These are phyloP conservation scores for Lentinula sp. DNA, from an alignment of 768 basidiomycete genomes.

Conservation along the genomic window DNA sequence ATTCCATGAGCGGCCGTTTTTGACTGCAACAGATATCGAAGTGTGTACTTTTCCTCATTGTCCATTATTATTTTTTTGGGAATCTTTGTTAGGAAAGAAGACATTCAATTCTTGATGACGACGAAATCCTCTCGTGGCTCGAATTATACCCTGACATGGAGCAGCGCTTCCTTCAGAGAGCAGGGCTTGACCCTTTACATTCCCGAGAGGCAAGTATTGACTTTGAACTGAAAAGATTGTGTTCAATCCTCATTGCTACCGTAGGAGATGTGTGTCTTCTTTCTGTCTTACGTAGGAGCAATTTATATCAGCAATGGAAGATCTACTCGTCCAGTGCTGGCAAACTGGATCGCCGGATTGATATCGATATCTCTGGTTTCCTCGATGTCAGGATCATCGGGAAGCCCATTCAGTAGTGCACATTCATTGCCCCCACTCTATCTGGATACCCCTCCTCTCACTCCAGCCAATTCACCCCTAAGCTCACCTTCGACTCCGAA, in stretches of 20 bases:
- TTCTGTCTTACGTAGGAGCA: not conserved
- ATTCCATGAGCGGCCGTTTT: not conserved
- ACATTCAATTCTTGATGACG: not conserved
- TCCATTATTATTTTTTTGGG: not conserved
- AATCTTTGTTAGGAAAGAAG: not conserved
- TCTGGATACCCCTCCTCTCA: not conserved
- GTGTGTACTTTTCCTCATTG: not conserved
- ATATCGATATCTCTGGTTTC: not conserved
- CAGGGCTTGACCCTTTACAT: not conserved
- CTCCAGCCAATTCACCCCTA: not conserved
- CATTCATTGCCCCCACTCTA: not conserved
- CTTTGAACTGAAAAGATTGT: not conserved
- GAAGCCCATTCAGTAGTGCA: not conserved
- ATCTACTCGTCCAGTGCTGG: not conserved
- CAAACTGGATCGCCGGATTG: not conserved
- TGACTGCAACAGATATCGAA: not conserved
- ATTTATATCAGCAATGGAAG: not conserved
- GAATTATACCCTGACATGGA: not conserved
- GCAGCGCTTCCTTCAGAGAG: not conserved
- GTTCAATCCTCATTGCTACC: not conserved
- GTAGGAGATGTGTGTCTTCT: not conserved
- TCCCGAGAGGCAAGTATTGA: not conserved
- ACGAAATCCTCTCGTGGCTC: not conserved
- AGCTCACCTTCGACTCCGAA: not conserved
- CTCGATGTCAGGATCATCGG: not conserved